Conservation (phyloP, 495 filamentous ascomycete genomes). For the Evansstolkia leycettana region DNA sequence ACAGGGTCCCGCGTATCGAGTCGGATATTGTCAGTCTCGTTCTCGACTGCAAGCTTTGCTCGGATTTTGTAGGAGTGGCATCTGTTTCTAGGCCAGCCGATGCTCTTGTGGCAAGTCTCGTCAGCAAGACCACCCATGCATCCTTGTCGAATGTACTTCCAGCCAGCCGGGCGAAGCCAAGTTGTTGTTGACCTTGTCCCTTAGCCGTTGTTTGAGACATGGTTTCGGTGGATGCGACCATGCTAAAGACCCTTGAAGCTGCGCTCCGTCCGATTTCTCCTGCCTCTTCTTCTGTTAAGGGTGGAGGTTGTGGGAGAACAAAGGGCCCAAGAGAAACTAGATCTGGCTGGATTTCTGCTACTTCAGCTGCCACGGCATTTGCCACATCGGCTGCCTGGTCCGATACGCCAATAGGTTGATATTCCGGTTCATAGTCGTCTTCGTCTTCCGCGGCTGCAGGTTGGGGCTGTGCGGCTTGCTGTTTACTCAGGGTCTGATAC, state of each 20-base stretch:
- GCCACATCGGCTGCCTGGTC: conserved; percentile 63
- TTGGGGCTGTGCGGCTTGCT: conserved; percentile 28
- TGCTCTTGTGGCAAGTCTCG: conserved; percentile 73
- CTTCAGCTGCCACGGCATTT: conserved; percentile 48
- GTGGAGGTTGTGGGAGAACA: conserved; percentile 65
- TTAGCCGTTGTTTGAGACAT: conserved; percentile 39
- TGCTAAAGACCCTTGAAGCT: conserved; percentile 63
- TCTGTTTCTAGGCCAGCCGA: conserved; percentile 50
- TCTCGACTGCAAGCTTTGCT: conserved; percentile 3
- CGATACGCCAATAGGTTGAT: conserved; percentile 55
- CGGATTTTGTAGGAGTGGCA: conserved; percentile 19
- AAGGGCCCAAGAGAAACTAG: conserved; percentile 55
- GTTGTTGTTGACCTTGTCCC: conserved; percentile 22
- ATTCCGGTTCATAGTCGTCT: conserved; percentile 82
- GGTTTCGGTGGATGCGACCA: conserved; percentile 58
- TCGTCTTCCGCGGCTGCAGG: conserved; percentile 61
- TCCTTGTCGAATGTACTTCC: conserved; percentile 79
- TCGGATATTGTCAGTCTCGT: conserved; percentile 39
- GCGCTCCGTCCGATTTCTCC: conserved; percentile 54
- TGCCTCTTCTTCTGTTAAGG: conserved; percentile 54
- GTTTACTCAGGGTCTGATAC: conserved; percentile 30
- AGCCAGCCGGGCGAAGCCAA: conserved; percentile 71
- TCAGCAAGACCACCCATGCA: conserved; percentile 80
- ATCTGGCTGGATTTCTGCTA: conserved; percentile 36
- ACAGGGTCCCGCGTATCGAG: conserved; percentile 66